Percentiles rank a stretch among this genome's conserved stretches.
These are phyloP conservation scores for Neopestalotiopsis clavispora DNA, from an alignment of 2,329 filamentous ascomycete genomes.

Conservation along the genomic window DNA sequence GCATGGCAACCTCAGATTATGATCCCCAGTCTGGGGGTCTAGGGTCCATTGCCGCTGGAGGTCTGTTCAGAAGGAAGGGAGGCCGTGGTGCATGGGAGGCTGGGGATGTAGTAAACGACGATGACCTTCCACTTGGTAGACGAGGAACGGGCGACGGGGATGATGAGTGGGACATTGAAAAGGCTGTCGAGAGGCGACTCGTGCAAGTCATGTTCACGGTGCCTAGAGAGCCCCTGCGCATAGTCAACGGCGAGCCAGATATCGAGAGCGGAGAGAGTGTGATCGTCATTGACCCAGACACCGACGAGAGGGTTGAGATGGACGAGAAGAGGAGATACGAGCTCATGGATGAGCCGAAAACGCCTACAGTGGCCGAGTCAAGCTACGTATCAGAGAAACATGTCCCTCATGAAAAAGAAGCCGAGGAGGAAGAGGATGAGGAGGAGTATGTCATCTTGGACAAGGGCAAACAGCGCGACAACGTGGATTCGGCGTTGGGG, in stretches of 20 bases:
- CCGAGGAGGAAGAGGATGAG: not conserved
- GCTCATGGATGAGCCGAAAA: not conserved
- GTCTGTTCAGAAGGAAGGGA: conserved; percentile 58
- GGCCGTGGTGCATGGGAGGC: conserved; percentile 60
- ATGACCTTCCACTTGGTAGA: conserved; percentile 11
- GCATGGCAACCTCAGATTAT: conserved; percentile 44
- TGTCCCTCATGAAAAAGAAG: not conserved
- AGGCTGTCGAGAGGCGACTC: conserved; percentile 70
- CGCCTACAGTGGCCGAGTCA: not conserved
- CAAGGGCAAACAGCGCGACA: conserved; percentile 20
- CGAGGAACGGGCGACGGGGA: conserved; percentile 56
- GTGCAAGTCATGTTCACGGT: conserved; percentile 94
- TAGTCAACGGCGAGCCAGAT: conserved; percentile 81
- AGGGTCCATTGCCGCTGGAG: conserved; percentile 47
- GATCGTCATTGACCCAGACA: conserved; percentile 47
- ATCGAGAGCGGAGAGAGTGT: conserved; percentile 48
- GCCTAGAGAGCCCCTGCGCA: conserved; percentile 80
- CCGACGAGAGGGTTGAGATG: conserved; percentile 23
- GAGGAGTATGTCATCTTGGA: conserved; percentile 6
- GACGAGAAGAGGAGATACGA: conserved; percentile 12
- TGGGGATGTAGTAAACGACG: conserved; percentile 27
- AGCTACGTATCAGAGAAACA: not conserved
- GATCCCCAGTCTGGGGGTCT: conserved; percentile 49
- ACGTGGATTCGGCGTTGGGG: conserved; percentile 17
- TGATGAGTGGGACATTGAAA: conserved; percentile 78